A percentile compares a stretch with the other conserved stretches of the same genome.
Conservation (phyloP, 345 rosid genomes). For the Citrus cavaleriei region DNA sequence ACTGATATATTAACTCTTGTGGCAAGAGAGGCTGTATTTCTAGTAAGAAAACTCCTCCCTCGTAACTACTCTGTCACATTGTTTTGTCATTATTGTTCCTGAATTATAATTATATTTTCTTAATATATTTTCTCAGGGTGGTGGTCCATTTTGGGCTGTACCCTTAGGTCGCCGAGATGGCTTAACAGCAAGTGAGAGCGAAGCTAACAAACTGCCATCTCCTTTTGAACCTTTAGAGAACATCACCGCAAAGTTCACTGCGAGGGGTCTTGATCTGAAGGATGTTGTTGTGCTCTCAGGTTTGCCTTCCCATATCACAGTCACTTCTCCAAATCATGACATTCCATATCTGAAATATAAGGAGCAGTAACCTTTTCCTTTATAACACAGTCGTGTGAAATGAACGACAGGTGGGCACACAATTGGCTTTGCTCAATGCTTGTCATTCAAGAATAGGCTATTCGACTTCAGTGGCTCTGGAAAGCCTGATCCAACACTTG, state of each 20-base stretch:
- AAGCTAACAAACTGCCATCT: slow-evolving; percentile 51
- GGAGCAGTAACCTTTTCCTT: not conserved
- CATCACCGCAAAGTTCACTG: slow-evolving; percentile 54
- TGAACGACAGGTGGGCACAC: slow-evolving; percentile 52
- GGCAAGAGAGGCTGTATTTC: slow-evolving; percentile 49
- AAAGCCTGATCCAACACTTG: slow-evolving; percentile 55
- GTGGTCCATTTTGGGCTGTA: slow-evolving; percentile 51
- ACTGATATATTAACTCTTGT: slow-evolving; percentile 58
- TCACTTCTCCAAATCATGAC: not conserved
- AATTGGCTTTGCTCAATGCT: slow-evolving; percentile 69
- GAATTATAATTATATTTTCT: not conserved
- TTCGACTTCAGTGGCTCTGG: slow-evolving; percentile 55
- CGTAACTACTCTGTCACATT: not conserved
- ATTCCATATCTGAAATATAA: not conserved
- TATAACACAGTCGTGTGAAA: not conserved
- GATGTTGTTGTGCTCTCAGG: slow-evolving; percentile 75
- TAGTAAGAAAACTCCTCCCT: slow-evolving; percentile 30
- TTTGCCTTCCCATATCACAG: slow-evolving; percentile 1
- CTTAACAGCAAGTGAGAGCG: slow-evolving; percentile 38
- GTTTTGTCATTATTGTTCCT: not conserved
- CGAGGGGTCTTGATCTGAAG: slow-evolving; percentile 58
- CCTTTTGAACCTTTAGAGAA: slow-evolving; percentile 52
- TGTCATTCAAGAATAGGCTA: slow-evolving; percentile 59
- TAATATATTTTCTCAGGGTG: slow-evolving; percentile 29
- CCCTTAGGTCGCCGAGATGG: slow-evolving; percentile 67